Conservation (phyloP, 2,329 filamentous ascomycete genomes). For the Thyridium curvatum region DNA sequence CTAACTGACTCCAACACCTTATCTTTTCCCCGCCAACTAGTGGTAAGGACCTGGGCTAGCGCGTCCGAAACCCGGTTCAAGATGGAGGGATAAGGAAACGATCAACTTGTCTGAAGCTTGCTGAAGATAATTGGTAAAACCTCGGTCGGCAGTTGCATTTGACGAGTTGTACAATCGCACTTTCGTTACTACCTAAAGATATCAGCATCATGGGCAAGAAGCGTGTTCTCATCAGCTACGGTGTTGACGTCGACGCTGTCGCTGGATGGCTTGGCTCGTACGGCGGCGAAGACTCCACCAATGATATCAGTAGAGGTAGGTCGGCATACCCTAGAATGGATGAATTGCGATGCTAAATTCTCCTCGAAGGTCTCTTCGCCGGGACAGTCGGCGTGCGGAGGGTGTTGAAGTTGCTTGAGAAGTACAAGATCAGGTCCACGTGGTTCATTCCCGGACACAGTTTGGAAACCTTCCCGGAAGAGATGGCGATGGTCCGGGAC, state of each 20-base stretch:
- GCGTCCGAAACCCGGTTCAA: too few species aligned
- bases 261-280: constrained; percentile 72
- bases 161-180: too few species aligned
- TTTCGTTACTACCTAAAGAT: too few species aligned
- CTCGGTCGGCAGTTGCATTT: too few species aligned
- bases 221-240: constrained; percentile 41
- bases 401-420: constrained; percentile 50
- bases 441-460: constrained; percentile 46
- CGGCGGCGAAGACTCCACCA: constrained; percentile 64
- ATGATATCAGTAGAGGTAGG: constrained; percentile 63
- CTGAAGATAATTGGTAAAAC: too few species aligned
- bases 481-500: constrained; percentile 31
- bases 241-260: constrained; percentile 71
- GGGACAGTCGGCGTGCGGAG: constrained; percentile 60
- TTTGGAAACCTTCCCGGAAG: constrained; percentile 38
- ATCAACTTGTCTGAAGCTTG: too few species aligned
- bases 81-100: too few species aligned
- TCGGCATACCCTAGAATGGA: not conserved
- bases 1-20: too few species aligned
- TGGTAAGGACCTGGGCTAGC: too few species aligned
- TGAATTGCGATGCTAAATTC: not conserved
- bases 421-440: constrained; percentile 26
- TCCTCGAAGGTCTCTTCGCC: constrained; percentile 51
- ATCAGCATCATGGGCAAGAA: constrained; percentile 14
- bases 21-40: too few species aligned